phyloP scores from a whole-genome alignment of 768 basidiomycete genomes.

The Mycena sanguinolenta region DNA sequence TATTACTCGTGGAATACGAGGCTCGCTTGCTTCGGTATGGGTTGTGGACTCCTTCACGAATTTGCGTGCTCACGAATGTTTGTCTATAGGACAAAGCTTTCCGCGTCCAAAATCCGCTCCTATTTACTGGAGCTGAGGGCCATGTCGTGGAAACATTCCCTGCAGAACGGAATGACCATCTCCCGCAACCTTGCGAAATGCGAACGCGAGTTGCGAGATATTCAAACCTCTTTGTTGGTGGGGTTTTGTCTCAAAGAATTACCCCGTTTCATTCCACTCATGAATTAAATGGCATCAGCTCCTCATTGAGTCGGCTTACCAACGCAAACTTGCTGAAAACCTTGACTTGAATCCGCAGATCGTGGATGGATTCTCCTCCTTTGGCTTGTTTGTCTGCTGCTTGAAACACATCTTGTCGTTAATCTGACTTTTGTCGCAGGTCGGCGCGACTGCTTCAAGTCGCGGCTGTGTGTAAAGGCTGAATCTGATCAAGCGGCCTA shows the following conservation, averaged over 20 bases:
- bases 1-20: background rate
- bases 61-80: background rate
- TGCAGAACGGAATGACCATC: background rate
- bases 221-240: background rate
- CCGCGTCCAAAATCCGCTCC: background rate
- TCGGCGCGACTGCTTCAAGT: too few species aligned
- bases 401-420: too few species aligned
- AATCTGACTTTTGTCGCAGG: too few species aligned
- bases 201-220: background rate
- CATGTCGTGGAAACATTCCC: background rate
- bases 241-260: background rate
- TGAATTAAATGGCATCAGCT: background rate
- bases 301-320: background rate
- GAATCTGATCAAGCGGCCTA: too few species aligned
- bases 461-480: too few species aligned
- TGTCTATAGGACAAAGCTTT: background rate
- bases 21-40: background rate
- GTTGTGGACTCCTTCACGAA: background rate
- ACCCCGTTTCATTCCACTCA: background rate
- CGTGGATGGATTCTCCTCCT: too few species aligned
- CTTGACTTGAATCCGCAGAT: too few species aligned
- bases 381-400: too few species aligned
- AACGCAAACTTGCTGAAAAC: background rate
- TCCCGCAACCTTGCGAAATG: background rate
- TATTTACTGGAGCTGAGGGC: background rate